Conservation (phyloP, 2,329 filamentous ascomycete genomes). For the Alternaria atra region DNA sequence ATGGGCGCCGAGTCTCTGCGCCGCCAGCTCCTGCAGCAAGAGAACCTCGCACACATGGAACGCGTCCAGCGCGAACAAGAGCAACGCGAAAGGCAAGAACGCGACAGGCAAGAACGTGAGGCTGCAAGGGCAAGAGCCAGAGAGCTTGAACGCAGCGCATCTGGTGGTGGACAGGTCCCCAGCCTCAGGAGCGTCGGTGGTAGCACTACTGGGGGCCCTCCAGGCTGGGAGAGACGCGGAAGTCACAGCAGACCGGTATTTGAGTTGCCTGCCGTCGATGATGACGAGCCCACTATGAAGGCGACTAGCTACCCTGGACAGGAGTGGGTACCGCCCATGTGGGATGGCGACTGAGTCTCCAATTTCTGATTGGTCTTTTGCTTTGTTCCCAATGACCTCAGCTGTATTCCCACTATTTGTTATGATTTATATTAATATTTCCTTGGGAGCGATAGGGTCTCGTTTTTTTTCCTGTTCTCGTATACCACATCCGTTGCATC, state of each 20-base stretch:
- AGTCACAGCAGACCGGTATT: slow-evolving; percentile 38
- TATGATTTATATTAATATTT: not conserved
- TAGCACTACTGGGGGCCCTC: slow-evolving; percentile 34
- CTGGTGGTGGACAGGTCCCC: slow-evolving; percentile 41
- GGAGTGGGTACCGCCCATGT: slow-evolving; percentile 69
- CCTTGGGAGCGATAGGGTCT: not conserved
- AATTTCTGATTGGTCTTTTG: not conserved
- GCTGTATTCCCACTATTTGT: not conserved
- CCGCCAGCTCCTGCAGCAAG: slow-evolving; percentile 45
- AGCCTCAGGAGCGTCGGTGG: slow-evolving; percentile 44
- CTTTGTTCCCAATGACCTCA: not conserved
- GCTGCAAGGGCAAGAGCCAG: slow-evolving; percentile 42
- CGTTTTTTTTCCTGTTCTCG: not conserved
- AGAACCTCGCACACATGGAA: slow-evolving; percentile 45
- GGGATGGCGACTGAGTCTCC: slow-evolving; percentile 44
- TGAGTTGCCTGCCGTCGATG: slow-evolving; percentile 51
- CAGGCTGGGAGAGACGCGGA: slow-evolving; percentile 41
- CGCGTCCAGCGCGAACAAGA: slow-evolving; percentile 40
- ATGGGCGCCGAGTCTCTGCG: slow-evolving; percentile 50
- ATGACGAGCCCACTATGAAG: slow-evolving; percentile 67
- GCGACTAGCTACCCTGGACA: slow-evolving; percentile 75
- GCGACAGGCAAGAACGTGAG: slow-evolving; percentile 40
- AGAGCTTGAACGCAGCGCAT: slow-evolving; percentile 47
- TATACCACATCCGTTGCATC: slow-evolving; percentile 5
- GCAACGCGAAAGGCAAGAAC: slow-evolving; percentile 36